Percentiles rank a stretch among this genome's conserved stretches.
Conservation (phyloP, 2,329 filamentous ascomycete species). For the Metarhizium robertsii region DNA sequence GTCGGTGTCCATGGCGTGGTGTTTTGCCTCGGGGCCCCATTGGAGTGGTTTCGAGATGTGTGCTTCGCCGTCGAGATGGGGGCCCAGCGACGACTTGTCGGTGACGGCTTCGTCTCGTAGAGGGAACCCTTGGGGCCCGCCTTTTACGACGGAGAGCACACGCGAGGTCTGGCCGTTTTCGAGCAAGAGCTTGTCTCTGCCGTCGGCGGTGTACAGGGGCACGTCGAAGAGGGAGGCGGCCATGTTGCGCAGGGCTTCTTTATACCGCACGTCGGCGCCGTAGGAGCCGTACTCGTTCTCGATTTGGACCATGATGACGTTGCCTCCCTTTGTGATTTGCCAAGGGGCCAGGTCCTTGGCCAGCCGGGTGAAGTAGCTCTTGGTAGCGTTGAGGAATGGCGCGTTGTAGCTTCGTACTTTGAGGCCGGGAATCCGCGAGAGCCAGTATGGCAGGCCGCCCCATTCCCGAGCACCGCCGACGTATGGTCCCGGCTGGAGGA, state of each 20-base stretch:
- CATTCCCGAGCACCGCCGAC: constrained; percentile 37
- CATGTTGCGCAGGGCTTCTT: background rate
- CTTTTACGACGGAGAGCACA: background rate
- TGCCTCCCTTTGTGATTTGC: constrained; percentile 31
- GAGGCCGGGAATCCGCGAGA: constrained; percentile 23
- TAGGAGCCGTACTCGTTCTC: constrained; percentile 38
- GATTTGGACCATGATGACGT: constrained; percentile 37
- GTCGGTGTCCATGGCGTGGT: constrained; percentile 19
- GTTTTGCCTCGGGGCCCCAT: constrained; percentile 29
- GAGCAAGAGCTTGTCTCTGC: constrained; percentile 16
- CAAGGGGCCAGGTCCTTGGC: constrained; percentile 22
- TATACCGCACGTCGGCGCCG: background rate
- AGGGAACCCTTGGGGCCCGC: background rate
- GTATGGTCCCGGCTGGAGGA: constrained; percentile 36
- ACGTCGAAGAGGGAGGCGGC: background rate
- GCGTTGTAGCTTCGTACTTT: constrained; percentile 28
- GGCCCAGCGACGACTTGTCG: constrained; percentile 28
- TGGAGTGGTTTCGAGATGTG: constrained; percentile 33
- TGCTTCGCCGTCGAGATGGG: constrained; percentile 37
- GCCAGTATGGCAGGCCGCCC: constrained; percentile 36
- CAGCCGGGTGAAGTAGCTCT: constrained; percentile 26
- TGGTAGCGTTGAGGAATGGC: constrained; percentile 25
- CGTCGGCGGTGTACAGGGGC: constrained; percentile 38
- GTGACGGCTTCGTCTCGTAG: constrained; percentile 29
- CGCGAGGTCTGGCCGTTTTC: background rate